Percentiles rank a stretch among this genome's conserved stretches.
Evolutionary conservation across 2,329 filamentous ascomycete species (phyloP).

Genomic region (Coleophoma cylindrospora): DNA sequence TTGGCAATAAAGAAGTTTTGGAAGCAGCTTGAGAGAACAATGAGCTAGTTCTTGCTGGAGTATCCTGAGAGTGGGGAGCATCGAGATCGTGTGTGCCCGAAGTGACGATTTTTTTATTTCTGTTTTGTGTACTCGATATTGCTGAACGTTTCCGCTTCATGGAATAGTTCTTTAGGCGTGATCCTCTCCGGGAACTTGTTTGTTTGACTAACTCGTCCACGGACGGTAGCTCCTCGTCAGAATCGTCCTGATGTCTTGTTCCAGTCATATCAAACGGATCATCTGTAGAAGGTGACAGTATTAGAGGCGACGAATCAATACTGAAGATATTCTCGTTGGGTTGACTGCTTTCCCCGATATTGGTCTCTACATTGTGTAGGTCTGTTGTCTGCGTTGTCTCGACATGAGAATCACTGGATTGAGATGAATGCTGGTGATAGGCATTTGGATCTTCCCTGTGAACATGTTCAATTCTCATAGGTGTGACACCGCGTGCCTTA

Average conservation of each 20-base stretch:
- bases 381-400: too few relatives aligned
- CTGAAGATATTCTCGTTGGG: too few relatives aligned
- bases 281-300: too few relatives aligned
- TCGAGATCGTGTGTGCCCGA: neutral
- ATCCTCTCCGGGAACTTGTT: neutral
- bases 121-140: too few relatives aligned
- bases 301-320: too few relatives aligned
- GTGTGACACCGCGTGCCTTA: constrained; percentile 22
- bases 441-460: too few relatives aligned
- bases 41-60: constrained; percentile 33
- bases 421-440: too few relatives aligned
- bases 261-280: too few relatives aligned
- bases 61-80: constrained; percentile 33
- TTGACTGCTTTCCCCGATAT: too few relatives aligned
- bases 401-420: too few relatives aligned
- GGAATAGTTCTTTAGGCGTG: constrained; percentile 14
- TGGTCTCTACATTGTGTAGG: too few relatives aligned
- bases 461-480: constrained; percentile 19
- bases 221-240: constrained; percentile 25
- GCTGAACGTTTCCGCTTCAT: constrained; percentile 9
- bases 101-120: too few relatives aligned
- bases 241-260: constrained; percentile 3
- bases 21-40: constrained; percentile 8
- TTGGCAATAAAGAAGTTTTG: neutral
- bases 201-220: constrained; percentile 17